Base-by-base conservation (phyloP, 495 filamentous ascomycete species). In the Cercophora scortea region DNA sequence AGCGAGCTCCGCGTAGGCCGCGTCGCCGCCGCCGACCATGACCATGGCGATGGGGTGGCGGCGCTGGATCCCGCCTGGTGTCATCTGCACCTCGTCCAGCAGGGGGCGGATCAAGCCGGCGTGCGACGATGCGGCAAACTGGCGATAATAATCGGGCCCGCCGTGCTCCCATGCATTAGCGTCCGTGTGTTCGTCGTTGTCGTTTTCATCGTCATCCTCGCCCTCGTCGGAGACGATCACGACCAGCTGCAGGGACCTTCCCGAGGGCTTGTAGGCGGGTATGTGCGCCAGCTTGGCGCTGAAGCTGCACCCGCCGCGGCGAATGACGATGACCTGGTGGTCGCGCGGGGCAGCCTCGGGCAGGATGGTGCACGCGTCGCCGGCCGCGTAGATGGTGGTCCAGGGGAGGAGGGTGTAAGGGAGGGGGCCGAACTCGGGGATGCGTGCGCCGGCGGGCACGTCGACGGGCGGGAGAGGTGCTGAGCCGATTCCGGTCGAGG, bases 251-350 rank as follows among this genome's bases (percentile, higher is more conserved):
- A 96, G 68, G 0, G 80, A 70, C 11, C 48, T 50, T 3, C 76
- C 63, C 0, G 72, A 73, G 0, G 88, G 86, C 11, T 83, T 70
- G 63, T 80, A 90, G 9, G 82, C 79, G 11, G 93, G 89, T 38
- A 98, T 89, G 57, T 88, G 91, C 19, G 75, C 75, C 0, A 97
- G 72, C 61, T 98, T 98, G 34, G 86, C 73, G 7, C 78, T 79
- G 68, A 97, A 97, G 39, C 75, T 86, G 70, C 93, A 98, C 3
- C 81, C 84, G 16, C 93, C 93, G 17, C 93, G 85, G 34, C 81
- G 84, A 53, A 97, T 77, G 25, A 96, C 79, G 52, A 98, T 79
- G 13, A 96, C 74, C 55, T 95, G 82, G 66, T 94, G 77, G n/a
- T 71, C 72, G 12, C 79, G 80, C 0, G 80, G 75, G 3, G 84